Percentiles rank a stretch among this genome's conserved stretches.
Conservation (phyloP, 192 early-diverging fungal genomes). For the Chytriomyces confervae region DNA sequence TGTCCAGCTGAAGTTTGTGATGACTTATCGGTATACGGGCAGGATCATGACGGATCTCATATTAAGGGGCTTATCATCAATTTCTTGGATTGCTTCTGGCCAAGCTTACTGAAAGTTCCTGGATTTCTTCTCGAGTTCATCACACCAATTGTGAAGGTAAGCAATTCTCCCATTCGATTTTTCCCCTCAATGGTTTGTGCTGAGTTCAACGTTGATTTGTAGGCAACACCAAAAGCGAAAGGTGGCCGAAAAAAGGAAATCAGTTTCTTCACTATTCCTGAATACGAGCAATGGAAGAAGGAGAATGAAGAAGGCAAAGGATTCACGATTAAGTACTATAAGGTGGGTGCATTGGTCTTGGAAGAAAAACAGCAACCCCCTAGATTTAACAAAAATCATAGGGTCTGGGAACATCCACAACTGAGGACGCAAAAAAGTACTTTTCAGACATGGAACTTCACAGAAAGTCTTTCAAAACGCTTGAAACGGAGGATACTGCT, state of each 20-base stretch:
- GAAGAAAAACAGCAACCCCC: too few species aligned
- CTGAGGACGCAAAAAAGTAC: constrained; percentile 87
- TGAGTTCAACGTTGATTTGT: constrained; percentile 4
- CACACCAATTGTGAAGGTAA: constrained; percentile 92
- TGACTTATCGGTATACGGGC: neutral
- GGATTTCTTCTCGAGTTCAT: constrained; percentile 96
- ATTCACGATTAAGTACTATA: constrained; percentile 95
- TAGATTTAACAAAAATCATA: constrained; percentile 16
- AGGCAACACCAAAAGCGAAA: constrained; percentile 62
- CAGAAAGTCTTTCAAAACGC: constrained; percentile 74
- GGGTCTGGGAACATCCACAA: constrained; percentile 90
- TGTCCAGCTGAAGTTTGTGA: neutral
- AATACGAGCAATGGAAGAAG: constrained; percentile 88
- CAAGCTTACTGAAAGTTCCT: constrained; percentile 84
- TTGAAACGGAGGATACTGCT: constrained; percentile 64
- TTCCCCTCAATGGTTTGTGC: constrained; percentile 3
- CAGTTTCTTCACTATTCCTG: constrained; percentile 90
- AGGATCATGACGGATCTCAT: constrained; percentile 87
- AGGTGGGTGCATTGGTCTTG: constrained; percentile 48
- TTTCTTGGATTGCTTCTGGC: constrained; percentile 93
- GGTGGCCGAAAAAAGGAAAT: constrained; percentile 51
- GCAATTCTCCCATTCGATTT: neutral
- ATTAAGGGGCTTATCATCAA: constrained; percentile 98
- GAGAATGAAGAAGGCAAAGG: constrained; percentile 71
- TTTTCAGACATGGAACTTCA: constrained; percentile 83